phyloP scores from a whole-genome alignment of 2,329 filamentous ascomycete genomes.

The Hymenoscyphus fraxineus region DNA sequence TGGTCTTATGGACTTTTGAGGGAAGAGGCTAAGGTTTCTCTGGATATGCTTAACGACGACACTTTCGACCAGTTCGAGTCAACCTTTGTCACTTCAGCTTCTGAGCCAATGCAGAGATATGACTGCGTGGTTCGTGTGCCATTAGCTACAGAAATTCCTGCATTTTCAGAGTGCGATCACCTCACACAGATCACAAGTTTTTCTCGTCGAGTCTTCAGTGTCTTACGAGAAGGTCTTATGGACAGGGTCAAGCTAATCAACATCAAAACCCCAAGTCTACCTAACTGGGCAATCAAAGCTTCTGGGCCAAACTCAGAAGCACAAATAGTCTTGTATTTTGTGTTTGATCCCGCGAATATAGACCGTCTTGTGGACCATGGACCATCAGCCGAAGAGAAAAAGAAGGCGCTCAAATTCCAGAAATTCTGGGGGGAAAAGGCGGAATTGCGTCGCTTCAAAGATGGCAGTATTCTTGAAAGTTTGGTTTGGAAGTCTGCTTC shows the following conservation, averaged over 20 bases:
- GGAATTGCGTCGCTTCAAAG: slow-evolving; percentile 89
- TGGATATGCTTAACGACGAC: slow-evolving; percentile 71
- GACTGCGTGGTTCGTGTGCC: slow-evolving; percentile 44
- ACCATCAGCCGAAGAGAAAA: slow-evolving; percentile 79
- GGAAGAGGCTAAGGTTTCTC: slow-evolving; percentile 69
- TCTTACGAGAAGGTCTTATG: slow-evolving; percentile 67
- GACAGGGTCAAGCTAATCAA: slow-evolving; percentile 70
- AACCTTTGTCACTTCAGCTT: slow-evolving; percentile 68
- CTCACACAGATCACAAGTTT: slow-evolving; percentile 34
- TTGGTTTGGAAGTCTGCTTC: slow-evolving; percentile 74
- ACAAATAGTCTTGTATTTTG: slow-evolving; percentile 59
- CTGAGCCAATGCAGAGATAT: slow-evolving; percentile 52
- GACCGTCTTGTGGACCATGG: slow-evolving; percentile 81
- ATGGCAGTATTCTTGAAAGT: slow-evolving; percentile 90
- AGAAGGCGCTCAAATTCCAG: slow-evolving; percentile 75
- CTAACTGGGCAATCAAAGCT: slow-evolving; percentile 47
- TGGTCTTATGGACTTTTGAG: slow-evolving; percentile 77
- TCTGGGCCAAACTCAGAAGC: slow-evolving; percentile 34
- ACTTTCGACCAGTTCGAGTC: slow-evolving; percentile 76
- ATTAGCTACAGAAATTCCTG: slow-evolving; percentile 7
- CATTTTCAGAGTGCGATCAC: slow-evolving; percentile 25
- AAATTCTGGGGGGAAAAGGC: slow-evolving; percentile 94
- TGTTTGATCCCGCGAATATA: slow-evolving; percentile 70
- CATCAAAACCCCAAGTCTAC: slow-evolving; percentile 43
- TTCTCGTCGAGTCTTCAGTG: slow-evolving; percentile 56